phyloP scores from a whole-genome alignment of 179 eudicot genomes.

The Actinidia chinensis region DNA sequence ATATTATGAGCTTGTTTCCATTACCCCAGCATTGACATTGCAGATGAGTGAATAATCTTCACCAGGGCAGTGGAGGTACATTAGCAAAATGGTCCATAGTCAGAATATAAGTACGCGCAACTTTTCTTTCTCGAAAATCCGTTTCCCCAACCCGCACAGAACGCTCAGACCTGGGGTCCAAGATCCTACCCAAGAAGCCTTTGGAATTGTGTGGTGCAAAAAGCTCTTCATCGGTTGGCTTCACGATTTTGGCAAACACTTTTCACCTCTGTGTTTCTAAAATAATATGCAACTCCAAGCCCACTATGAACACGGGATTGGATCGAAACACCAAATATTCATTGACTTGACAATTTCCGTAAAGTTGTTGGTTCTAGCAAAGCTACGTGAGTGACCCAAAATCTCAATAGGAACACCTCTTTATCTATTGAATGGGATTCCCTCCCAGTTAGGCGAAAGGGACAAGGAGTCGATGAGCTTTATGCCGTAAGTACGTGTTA shows the following conservation, averaged over 20 bases:
- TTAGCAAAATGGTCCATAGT: constrained; percentile 53
- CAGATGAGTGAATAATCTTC: constrained; percentile 58
- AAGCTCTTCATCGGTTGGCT: constrained; percentile 73
- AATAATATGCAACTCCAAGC: constrained; percentile 62
- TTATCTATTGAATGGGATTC: constrained; percentile 42
- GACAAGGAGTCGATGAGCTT: constrained; percentile 68
- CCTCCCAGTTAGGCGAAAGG: constrained; percentile 49
- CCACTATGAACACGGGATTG: constrained; percentile 51
- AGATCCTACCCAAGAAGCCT: constrained; percentile 62
- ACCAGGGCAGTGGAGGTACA: constrained; percentile 64
- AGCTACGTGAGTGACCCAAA: constrained; percentile 36
- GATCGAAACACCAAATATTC: constrained; percentile 50
- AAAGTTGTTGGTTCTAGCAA: constrained; percentile 33
- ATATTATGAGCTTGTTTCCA: constrained; percentile 31
- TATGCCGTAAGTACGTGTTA: constrained; percentile 44
- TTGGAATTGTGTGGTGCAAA: constrained; percentile 71
- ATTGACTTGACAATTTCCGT: constrained; percentile 50
- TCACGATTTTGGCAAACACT: constrained; percentile 56
- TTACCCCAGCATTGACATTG: constrained; percentile 41
- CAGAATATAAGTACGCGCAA: constrained; percentile 66
- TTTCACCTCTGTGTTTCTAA: constrained; percentile 47
- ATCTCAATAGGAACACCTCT: constrained; percentile 55
- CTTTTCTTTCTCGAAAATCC: constrained; percentile 62
- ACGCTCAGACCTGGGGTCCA: constrained; percentile 57
- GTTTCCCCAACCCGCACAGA: constrained; percentile 72